phyloP scores from a whole-genome alignment of 257 asterid genomes.

The Plantago ovata region DNA sequence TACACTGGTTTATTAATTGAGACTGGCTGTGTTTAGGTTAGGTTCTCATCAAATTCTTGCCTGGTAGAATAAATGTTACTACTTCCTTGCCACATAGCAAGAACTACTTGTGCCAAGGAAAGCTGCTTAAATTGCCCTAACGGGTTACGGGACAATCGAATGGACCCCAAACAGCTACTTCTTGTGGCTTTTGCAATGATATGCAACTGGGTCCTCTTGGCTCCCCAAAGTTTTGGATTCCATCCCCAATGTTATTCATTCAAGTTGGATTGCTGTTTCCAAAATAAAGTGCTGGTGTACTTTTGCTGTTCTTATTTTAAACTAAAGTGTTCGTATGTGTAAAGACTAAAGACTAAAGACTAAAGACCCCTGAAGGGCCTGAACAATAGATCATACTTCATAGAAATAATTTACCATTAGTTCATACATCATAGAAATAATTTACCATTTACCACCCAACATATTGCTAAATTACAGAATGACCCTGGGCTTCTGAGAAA shows the following conservation, averaged over 20 bases:
- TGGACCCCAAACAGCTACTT: not conserved
- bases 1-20: constrained; percentile 4
- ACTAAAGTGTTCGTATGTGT: not conserved
- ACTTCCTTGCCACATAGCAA: not conserved
- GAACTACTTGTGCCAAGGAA: not conserved
- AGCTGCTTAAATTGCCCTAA: constrained; percentile 2
- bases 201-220: constrained; percentile 9
- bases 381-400: too few species aligned
- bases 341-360: not conserved
- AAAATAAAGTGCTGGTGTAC: not conserved
- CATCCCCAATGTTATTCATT: not conserved
- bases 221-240: constrained; percentile 3
- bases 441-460: too few species aligned
- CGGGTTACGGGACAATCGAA: not conserved
- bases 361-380: not conserved
- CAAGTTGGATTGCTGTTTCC: not conserved
- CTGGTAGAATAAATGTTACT: not conserved
- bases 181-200: constrained; percentile 2
- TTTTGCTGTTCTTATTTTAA: not conserved
- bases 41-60: not conserved
- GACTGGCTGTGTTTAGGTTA: not conserved
- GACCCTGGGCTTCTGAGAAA: too few species aligned
- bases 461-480: too few species aligned
- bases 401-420: too few species aligned
- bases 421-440: too few species aligned